Evolutionary conservation across 805 yeast genomes (phyloP).

Genomic region (Suhomyces sp.): DNA sequence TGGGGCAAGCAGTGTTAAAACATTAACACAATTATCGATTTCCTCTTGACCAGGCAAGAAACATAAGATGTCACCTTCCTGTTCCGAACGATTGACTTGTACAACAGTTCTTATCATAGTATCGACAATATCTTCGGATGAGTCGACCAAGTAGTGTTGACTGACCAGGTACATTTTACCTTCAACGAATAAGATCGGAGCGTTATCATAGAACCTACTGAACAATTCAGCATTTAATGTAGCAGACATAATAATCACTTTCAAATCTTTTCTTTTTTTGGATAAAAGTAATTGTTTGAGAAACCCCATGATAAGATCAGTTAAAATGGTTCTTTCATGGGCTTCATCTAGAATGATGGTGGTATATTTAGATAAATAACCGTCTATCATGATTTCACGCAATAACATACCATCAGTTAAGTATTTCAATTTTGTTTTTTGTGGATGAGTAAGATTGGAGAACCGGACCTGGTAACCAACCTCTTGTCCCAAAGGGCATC

Average conservation of each 20-base stretch:
- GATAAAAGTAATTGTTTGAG: conserved; percentile 60
- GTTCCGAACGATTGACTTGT: conserved; percentile 78
- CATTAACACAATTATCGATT: conserved; percentile 77
- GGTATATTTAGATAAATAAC: conserved; percentile 59
- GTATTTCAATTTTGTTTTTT: conserved; percentile 71
- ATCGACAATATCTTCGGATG: conserved; percentile 83
- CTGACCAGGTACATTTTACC: conserved; percentile 89
- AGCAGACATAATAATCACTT: conserved; percentile 91
- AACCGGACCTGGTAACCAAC: conserved; percentile 95
- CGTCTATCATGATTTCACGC: conserved; percentile 83
- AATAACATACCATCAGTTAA: conserved; percentile 97
- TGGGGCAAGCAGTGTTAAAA: conserved; percentile 60
- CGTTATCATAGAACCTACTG: conserved; percentile 69
- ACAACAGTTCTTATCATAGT: conserved; percentile 69
- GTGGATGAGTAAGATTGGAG: conserved; percentile 60
- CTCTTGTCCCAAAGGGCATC: conserved; percentile 69
- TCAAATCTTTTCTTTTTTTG: conserved; percentile 56
- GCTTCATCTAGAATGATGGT: conserved; percentile 93
- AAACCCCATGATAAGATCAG: conserved; percentile 88
- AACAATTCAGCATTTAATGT: conserved; percentile 91
- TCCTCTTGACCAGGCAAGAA: conserved; percentile 97
- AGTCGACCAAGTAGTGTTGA: conserved; percentile 58
- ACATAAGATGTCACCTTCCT: conserved; percentile 85
- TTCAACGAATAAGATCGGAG: conserved; percentile 84
- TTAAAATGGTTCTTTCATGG: conserved; percentile 90